Conservation (phyloP, 306 rosid species). For the Datisca glomerata region DNA sequence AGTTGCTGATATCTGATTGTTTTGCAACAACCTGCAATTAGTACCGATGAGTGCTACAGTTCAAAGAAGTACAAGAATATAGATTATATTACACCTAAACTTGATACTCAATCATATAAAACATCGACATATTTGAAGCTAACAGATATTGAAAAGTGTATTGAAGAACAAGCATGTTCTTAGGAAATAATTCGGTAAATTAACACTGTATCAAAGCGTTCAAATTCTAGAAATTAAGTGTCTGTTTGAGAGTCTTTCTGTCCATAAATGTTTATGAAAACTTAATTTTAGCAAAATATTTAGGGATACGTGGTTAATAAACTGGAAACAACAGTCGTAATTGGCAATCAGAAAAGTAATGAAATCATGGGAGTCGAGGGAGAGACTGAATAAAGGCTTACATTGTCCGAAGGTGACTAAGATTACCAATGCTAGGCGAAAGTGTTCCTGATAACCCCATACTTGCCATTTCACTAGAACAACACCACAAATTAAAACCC, state of each 20-base stretch:
- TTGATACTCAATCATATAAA: too few relatives aligned
- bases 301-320: too few relatives aligned
- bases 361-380: conserved; percentile 7
- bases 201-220: too few relatives aligned
- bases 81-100: background rate
- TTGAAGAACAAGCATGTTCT: background rate
- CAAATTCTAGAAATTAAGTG: too few relatives aligned
- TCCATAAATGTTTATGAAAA: too few relatives aligned
- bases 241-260: too few relatives aligned
- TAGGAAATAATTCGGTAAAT: too few relatives aligned
- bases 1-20: conserved; percentile 69
- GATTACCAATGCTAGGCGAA: conserved; percentile 68
- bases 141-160: too few relatives aligned
- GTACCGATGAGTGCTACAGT: background rate
- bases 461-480: conserved; percentile 80
- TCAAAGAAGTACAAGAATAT: background rate
- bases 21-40: conserved; percentile 65
- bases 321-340: background rate
- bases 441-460: conserved; percentile 62
- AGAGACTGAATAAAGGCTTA: conserved; percentile 24
- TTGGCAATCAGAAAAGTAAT: conserved; percentile 6
- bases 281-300: too few relatives aligned
- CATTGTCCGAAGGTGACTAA: conserved; percentile 74
- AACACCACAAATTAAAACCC: too few relatives aligned
- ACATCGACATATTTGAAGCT: too few relatives aligned